phyloP scores from a whole-genome alignment of 2,329 filamentous ascomycete species.

The Colletotrichum sp. region DNA sequence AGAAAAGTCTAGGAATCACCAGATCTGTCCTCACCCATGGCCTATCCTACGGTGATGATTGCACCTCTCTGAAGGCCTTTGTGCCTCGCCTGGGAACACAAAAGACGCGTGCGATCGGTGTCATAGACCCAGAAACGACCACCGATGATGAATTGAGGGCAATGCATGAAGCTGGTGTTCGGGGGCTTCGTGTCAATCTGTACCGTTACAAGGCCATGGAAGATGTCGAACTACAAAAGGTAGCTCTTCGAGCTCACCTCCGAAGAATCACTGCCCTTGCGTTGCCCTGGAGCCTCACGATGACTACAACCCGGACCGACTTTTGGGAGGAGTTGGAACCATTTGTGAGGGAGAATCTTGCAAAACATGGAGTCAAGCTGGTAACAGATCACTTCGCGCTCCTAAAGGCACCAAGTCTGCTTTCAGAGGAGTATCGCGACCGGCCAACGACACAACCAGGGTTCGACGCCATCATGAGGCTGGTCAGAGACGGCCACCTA shows the following conservation, averaged over 20 bases:
- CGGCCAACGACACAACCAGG: constrained; percentile 33
- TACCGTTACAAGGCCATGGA: constrained; percentile 41
- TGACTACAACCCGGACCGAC: constrained; percentile 34
- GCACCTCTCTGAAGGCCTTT: constrained; percentile 35
- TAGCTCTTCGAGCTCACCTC: constrained; percentile 32
- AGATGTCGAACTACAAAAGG: constrained; percentile 37
- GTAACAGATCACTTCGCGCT: constrained; percentile 43
- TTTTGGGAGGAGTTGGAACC: constrained; percentile 30
- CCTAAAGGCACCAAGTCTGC: constrained; percentile 37
- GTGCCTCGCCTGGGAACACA: constrained; percentile 28
- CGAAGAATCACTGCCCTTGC: constrained; percentile 23
- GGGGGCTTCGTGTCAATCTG: constrained; percentile 39
- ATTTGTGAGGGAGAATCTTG: constrained; percentile 26
- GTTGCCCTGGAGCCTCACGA: constrained; percentile 33
- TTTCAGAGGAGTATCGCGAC: constrained; percentile 23
- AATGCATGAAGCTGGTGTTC: constrained; percentile 32
- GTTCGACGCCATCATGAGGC: constrained; percentile 31
- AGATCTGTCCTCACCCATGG: constrained; percentile 40
- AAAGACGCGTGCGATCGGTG: constrained; percentile 32
- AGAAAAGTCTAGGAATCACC: constrained; percentile 28
- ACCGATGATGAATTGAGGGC: constrained; percentile 25
- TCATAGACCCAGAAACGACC: constrained; percentile 32
- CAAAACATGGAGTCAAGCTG: constrained; percentile 25
- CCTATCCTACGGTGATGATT: constrained; percentile 40
- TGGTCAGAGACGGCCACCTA: constrained; percentile 34